These are phyloP conservation scores for Globisporangium barbulae DNA, from an alignment of 352 stramenopile genomes.

Conservation along the genomic window DNA sequence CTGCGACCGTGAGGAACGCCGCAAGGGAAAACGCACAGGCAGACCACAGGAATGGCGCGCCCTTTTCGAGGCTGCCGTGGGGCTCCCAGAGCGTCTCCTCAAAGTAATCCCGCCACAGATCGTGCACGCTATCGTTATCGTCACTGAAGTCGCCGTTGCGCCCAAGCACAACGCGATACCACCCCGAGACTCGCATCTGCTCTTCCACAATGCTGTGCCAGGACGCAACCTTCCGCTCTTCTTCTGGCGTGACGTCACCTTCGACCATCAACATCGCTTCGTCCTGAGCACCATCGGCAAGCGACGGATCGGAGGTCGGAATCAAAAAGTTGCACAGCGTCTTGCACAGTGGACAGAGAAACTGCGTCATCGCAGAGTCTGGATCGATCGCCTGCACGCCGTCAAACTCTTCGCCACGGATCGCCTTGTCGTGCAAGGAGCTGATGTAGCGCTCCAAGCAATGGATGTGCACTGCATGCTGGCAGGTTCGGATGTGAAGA, in stretches of 20 bases:
- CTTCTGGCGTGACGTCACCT: conserved; percentile 15
- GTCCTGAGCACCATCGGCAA: conserved; percentile 7
- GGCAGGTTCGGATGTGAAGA: conserved; percentile 82
- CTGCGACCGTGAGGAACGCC: conserved; percentile 66
- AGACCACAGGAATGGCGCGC: conserved; percentile 82
- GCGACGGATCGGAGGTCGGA: conserved; percentile 57
- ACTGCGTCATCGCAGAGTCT: conserved; percentile 89
- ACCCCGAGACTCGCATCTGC: conserved; percentile 58
- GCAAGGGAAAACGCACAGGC: conserved; percentile 78
- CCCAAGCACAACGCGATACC: conserved; percentile 69
- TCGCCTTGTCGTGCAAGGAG: conserved; percentile 84
- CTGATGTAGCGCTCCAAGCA: conserved; percentile 85
- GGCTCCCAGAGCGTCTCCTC: conserved; percentile 86
- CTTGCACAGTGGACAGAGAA: conserved; percentile 92
- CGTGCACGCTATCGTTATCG: conserved; percentile 57
- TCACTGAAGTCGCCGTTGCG: conserved; percentile 53
- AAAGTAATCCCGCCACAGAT: conserved; percentile 86
- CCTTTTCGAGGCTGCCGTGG: conserved; percentile 83
- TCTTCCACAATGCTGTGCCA: conserved; percentile 66
- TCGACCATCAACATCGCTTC: conserved; percentile 11
- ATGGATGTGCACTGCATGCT: conserved; percentile 85
- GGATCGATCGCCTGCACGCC: conserved; percentile 85
- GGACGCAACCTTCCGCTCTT: conserved; percentile 11
- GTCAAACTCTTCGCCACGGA: conserved; percentile 86
- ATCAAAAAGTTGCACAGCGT: conserved; percentile 91